Base-by-base conservation (phyloP, 2,329 filamentous ascomycete genomes). In the Calycina herbarum region DNA sequence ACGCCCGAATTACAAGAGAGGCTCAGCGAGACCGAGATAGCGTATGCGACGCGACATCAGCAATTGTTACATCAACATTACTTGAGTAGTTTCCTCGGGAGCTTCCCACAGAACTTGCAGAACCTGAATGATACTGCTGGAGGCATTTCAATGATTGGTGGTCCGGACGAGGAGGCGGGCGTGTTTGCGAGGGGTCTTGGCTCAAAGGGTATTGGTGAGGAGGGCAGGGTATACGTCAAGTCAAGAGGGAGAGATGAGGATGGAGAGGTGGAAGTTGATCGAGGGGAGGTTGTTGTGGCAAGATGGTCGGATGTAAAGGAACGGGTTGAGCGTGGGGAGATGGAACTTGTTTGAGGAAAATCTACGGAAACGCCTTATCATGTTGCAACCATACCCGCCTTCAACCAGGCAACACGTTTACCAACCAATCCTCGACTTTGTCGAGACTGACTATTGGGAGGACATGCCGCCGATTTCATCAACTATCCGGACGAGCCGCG, bases 131-230 rank as follows among this genome's bases (percentile, higher is more conserved):
- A 99, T 79, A 92, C 91, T 15, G 89, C 91, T 0, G 94, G 93
- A 35, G 94, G 94, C 10, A 89, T 94, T 64, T 93, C 86, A 79
- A 99, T 99, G 95, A 87, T 98, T 35, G 93, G 97, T 75, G 83
- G 86, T 1, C 95, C 95, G 0, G 95, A 98, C 76, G 79, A 88
- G 59, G 91, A 95, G 67, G 83, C 86, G 1, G 93, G 93, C 7
- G 94, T 98, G 1, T 97, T 99, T 77, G 87, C 93, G 51, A 83
- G 94, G 67, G 83, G 91, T 59, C 81, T 84, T 64, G 89, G 89
- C 63, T 54, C 63, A 10, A 87, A 86, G 4, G 87, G 90, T 7
- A 24, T 40, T 69, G 81, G 78, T 69, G 89, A 94, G 0, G 79
- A 88, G 57, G 91, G 93, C 67, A 92, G 92, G 5, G 93, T 98